Evolutionary conservation across 352 stramenopile species (phyloP).

Genomic region (Globisporangium spinosum): DNA sequence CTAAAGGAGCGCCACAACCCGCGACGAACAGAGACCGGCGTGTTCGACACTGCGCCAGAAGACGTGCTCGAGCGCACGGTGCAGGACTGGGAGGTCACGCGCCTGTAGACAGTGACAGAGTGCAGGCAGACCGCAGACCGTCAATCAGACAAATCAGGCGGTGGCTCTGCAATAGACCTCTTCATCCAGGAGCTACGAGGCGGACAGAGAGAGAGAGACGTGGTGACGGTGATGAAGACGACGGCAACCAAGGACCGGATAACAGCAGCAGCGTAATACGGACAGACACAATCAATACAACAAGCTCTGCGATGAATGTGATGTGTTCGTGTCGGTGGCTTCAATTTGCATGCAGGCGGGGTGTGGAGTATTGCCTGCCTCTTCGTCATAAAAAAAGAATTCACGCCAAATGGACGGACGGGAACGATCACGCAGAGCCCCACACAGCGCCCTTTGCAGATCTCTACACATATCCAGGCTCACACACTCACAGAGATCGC

Average conservation of each 20-base stretch:
- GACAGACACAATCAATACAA: neutral
- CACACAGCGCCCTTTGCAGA: neutral
- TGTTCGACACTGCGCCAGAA: conserved; percentile 75
- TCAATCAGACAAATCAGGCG: neutral
- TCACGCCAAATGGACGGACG: neutral
- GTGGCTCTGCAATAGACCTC: neutral
- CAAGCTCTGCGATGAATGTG: neutral
- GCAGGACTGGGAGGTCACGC: conserved; percentile 70
- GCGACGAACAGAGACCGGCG: conserved; percentile 78
- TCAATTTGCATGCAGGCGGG: no score
- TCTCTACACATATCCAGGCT: neutral
- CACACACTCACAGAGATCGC: neutral
- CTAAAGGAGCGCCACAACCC: conserved; percentile 86
- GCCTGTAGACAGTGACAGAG: conserved; percentile 34
- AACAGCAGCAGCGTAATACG: conserved; percentile 8
- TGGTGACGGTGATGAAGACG: neutral
- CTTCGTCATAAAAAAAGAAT: neutral
- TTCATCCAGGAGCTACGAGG: neutral
- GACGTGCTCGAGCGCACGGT: conserved; percentile 81
- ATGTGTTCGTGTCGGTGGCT: neutral
- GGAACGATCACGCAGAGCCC: neutral
- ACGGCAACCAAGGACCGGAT: neutral
- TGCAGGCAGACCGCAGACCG: neutral
- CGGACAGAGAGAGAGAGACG: neutral
- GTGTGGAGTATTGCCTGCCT: neutral